Conservation (phyloP, 345 rosid species). For the Pelargonium nanum region DNA sequence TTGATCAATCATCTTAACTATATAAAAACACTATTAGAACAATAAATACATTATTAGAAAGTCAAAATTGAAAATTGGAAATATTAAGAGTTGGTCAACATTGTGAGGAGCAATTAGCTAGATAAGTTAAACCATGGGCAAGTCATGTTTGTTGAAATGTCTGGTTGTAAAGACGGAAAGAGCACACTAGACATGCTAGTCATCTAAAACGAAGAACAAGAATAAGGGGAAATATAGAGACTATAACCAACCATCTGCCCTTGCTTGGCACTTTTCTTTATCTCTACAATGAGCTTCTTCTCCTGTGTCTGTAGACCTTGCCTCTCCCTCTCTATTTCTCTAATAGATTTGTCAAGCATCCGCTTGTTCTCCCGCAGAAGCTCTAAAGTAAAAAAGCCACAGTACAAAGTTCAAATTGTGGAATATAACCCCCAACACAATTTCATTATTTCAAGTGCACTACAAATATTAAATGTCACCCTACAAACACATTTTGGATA, state of each 20-base stretch:
- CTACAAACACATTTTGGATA: no score
- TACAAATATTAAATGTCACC: no score
- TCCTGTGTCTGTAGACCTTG: slow-evolving; percentile 85
- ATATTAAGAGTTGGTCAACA: no score
- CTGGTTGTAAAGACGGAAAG: background rate
- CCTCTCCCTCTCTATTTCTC: slow-evolving; percentile 95
- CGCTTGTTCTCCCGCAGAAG: slow-evolving; percentile 90
- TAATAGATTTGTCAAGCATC: slow-evolving; percentile 88
- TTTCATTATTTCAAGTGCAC: background rate
- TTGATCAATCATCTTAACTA: background rate
- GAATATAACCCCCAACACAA: no score
- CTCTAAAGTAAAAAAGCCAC: slow-evolving; percentile 31
- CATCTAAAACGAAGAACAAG: background rate
- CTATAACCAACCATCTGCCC: slow-evolving; percentile 69
- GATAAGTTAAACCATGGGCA: no score
- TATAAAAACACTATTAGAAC: background rate
- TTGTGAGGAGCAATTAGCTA: background rate
- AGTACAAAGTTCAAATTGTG: background rate
- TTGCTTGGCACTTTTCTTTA: slow-evolving; percentile 86
- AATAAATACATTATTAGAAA: background rate
- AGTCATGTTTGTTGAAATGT: no score
- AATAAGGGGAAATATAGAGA: background rate
- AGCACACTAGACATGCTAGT: background rate
- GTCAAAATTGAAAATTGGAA: background rate
- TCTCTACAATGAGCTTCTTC: slow-evolving; percentile 80